A percentile compares a stretch with the other conserved stretches of the same genome.
These are phyloP conservation scores for Gastrolobium villosum DNA, from an alignment of 306 rosid species.

Conservation along the genomic window DNA sequence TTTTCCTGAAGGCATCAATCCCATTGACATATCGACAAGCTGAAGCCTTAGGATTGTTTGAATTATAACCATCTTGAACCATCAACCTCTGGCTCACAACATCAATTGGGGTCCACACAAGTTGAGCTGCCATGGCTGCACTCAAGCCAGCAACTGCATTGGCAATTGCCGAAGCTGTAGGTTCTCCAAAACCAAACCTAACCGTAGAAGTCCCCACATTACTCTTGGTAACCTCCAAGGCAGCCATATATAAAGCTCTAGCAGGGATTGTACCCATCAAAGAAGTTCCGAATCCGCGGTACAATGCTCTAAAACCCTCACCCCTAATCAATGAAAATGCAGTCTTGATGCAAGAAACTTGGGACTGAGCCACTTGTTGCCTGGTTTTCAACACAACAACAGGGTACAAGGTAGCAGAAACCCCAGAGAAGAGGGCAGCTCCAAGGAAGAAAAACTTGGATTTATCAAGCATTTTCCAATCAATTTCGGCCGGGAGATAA, in stretches of 20 bases:
- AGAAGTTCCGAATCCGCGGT: slow-evolving; percentile 95
- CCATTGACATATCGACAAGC: slow-evolving; percentile 67
- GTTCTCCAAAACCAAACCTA: slow-evolving; percentile 75
- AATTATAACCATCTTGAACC: slow-evolving; percentile 69
- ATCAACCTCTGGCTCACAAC: slow-evolving; percentile 62
- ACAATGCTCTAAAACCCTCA: slow-evolving; percentile 80
- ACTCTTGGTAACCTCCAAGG: slow-evolving; percentile 88
- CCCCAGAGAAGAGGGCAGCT: slow-evolving; percentile 88
- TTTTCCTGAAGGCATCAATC: slow-evolving; percentile 82
- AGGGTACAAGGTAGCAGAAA: slow-evolving; percentile 81
- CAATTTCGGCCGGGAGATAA: slow-evolving; percentile 85
- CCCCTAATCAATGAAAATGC: slow-evolving; percentile 71
- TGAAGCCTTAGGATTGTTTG: slow-evolving; percentile 55
- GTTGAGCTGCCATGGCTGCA: slow-evolving; percentile 87
- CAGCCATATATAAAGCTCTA: slow-evolving; percentile 84
- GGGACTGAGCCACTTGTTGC: slow-evolving; percentile 83
- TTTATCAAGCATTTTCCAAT: slow-evolving; percentile 88
- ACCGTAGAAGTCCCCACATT: slow-evolving; percentile 76
- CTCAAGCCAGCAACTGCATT: slow-evolving; percentile 85
- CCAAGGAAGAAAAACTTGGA: slow-evolving; percentile 73
- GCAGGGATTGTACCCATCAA: slow-evolving; percentile 88
- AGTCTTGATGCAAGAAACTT: slow-evolving; percentile 67
- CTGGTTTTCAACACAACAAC: slow-evolving; percentile 84
- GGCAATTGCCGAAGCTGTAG: slow-evolving; percentile 73
- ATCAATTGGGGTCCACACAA: slow-evolving; percentile 91